Base-by-base conservation (phyloP, 2,329 filamentous ascomycete species). In the Trichophyton schoenleinii region DNA sequence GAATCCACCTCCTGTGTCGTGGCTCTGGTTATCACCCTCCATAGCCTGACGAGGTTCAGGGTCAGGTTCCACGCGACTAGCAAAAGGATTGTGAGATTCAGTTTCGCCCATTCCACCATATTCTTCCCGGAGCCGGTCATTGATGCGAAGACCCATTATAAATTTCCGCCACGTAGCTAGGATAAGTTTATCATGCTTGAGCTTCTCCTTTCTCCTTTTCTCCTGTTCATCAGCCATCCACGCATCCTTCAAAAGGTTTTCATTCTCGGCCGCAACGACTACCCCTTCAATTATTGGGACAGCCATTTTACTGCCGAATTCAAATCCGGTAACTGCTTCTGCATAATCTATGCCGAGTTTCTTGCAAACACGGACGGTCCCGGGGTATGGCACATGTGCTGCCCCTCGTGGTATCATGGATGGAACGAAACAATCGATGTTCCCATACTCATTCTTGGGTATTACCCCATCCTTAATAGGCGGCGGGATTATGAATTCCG, bases 321-420 rank as follows among this genome's bases (percentile, higher is more conserved):
- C 94, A 71, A 99, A 99, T 1, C 90, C 94, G 0, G 91, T 91
- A 1, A 96, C 94, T 0, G 94, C 94, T 73, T 97, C 94, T 0
- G 94, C 94, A 67, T 86, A 95, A 70, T 96, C 91, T 42, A 97
- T 87, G 3, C 84, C 84, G 0, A 99, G 78, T 64, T 88, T 86
- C 70, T 89, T 90, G 72, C 92, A 96, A 1, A 96, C 83, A 57
- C 86, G 85, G 36, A 87, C 85, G 0, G 86, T 87, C 0, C 89
- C 89, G 53, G 87, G 83, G 60, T 86, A 85, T 0, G 90, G 90
- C 1, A 97, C 80, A 71, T 99, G 94, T 0, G 88, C 82, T 1
- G 91, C 91, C 0, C 94, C 92, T 46, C 76, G 74, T 0, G 94
- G 94, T 28, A 95, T 86, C 94, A 99, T 97, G 64, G 89, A 91